Conservation (phyloP, 495 filamentous ascomycete species). For the Podospora pseudocomata region DNA sequence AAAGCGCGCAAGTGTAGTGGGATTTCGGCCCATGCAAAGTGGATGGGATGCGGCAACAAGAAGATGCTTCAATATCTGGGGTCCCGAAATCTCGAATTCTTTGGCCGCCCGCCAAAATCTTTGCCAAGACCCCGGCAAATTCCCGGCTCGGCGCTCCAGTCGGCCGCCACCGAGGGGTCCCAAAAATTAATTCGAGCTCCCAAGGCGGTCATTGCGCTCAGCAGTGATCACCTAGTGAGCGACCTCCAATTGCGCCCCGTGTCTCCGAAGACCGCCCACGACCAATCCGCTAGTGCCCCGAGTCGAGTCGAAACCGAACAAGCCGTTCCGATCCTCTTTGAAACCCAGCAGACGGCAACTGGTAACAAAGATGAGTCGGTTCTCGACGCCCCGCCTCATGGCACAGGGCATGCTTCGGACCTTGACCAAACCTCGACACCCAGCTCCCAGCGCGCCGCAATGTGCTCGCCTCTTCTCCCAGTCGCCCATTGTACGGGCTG, state of each 20-base stretch:
- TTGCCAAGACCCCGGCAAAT: slow-evolving; percentile 28
- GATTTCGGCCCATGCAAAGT: slow-evolving; percentile 1
- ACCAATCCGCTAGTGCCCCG: neutral
- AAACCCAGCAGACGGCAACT: slow-evolving; percentile 10
- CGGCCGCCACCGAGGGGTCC: slow-evolving; percentile 2
- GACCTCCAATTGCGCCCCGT: neutral
- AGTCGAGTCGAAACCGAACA: slow-evolving; percentile 3
- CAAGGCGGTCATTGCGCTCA: slow-evolving; percentile 5
- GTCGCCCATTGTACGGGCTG: slow-evolving; percentile 17
- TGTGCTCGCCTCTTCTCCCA: slow-evolving; percentile 44
- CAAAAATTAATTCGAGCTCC: neutral
- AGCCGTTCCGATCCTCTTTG: slow-evolving; percentile 4
- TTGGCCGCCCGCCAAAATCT: slow-evolving; percentile 17
- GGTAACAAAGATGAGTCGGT: slow-evolving; percentile 39
- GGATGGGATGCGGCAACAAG: slow-evolving; percentile 12
- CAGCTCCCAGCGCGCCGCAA: slow-evolving; percentile 29
- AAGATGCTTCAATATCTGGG: neutral
- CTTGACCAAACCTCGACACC: slow-evolving; percentile 25
- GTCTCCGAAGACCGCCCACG: neutral
- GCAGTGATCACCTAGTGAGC: neutral
- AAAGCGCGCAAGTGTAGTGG: slow-evolving; percentile 15
- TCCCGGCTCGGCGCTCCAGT: slow-evolving; percentile 18
- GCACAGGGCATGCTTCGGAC: slow-evolving; percentile 37
- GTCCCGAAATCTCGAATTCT: slow-evolving; percentile 18
- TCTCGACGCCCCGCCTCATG: slow-evolving; percentile 43